Evolutionary conservation across 768 basidiomycete species (phyloP), one percentile per base, ranked within the genome.

Genomic region (Mycena venus): DNA sequence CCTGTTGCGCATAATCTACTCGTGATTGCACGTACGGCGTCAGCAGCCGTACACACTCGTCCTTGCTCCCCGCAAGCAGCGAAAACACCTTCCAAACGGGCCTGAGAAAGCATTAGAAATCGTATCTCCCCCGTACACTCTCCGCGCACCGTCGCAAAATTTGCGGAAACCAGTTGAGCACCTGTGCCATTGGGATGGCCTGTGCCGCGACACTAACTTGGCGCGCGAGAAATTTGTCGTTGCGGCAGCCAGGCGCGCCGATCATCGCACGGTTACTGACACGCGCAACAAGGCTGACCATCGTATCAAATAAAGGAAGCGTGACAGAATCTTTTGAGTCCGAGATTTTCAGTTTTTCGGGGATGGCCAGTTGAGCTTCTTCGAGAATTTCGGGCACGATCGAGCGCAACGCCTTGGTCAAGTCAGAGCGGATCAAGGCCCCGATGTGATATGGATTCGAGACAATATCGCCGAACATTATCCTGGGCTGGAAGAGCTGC

Each of bases 191-290:
- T 32, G 68, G 61, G 31, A 72, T 72, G 23, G 59, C 62, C 27
- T 68, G 56, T 31, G 70, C 72, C 21, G 77, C 75, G 34, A 78
- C 68, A 11, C 51, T 65, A 23, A 77, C 70, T 36, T 77, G 75
- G 10, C 62, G 55, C 56, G 72, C 53, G 23, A 76, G 66, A 38
- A 78, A 78, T 19, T 44, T 68, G 23, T 74, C 63, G 32, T 78
- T 51, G 17, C 77, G 62, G 47, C 77, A 78, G 36, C 72, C 63
- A 10, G 75, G 73, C 1, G 56, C 59, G 2, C 77, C 77, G 25
- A 78, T 68, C 69, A 78, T 78, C n/a, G 75, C 77, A 15, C 77
- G 72, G 40, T 78, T 78, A 51, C 53, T 71, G 40, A 78, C 69
- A 10, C 72, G 71, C 21, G 72, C 77, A 15, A 78, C 70, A 14